Evolutionary conservation across 164 flowering plant genomes (phyloP), one percentile per base, ranked within the genome.

Genomic region (Protea cynaroides): DNA sequence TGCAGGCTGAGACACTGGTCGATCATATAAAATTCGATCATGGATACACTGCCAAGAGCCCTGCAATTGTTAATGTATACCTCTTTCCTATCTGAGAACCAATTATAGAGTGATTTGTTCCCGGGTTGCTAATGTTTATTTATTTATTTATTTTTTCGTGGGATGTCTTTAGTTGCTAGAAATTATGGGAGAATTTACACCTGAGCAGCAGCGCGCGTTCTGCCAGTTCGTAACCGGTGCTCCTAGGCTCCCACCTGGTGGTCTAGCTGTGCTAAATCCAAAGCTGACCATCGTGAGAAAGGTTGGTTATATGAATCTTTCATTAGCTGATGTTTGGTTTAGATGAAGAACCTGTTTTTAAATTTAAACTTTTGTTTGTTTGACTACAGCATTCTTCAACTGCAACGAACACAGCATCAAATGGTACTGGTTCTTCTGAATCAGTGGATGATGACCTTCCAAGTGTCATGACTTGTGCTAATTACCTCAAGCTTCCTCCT

Each of bases 141-240:
- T 29, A 29, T 29, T 29, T 29, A 2, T 2, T 29, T 29, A 29
- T 29, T 29, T 29, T 29, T 29, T 18, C 6, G 65, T 19, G 2
- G 73, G 49, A 3, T 71, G 36, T 71, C 51, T 58, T 49, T 64
- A 95, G 99, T 79, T 95, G 46, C 90, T 95, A 14, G 99, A 92
- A 82, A 92, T 95, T 44, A 88, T 95, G 97, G 94, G 97, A 58
- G 98, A 90, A 62, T 88, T 95, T 67, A 84, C 86, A 53, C 89
- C 92, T 2, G 97, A 95, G 71, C 91, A 88, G 83, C 97, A 92
- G 78, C 86, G 92, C 23, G 91, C 94, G 34, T 95, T 95, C 80
- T 92, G 97, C 79, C 99, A 92, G 70, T 95, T 95, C 78, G 99
- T 95, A 19, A 95, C 99, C 66, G 99, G 99, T 64, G 97, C 99